Base-by-base conservation (phyloP, 192 early-diverging fungal genomes). In the Podila epigama region DNA sequence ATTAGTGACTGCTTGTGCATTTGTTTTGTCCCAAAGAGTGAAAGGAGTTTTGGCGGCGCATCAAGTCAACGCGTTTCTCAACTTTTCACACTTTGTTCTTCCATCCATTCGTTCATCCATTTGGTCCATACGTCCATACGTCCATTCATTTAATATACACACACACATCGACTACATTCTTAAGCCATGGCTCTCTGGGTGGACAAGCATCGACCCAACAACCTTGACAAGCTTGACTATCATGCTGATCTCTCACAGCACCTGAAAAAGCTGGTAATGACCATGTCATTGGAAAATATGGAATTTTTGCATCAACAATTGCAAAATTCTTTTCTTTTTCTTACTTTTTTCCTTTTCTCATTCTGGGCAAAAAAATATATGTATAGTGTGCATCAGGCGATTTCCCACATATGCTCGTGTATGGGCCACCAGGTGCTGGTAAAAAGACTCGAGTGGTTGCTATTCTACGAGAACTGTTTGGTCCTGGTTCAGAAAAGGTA, bases 361-460 rank as follows among this genome's bases (percentile, higher is more conserved):
- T 63, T 51, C 8, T 65, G n/a, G n/a, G n/a, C n/a, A n/a, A n/a
- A n/a, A n/a, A n/a, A n/a, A n/a, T n/a, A n/a, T n/a, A 48, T 9
- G 10, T 22, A 2, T 48, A 90, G 89, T 83, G 88, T 7, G 34
- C 70, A 32, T 89, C 89, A 6, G 87, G 83, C n/a, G 94, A 98
- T 78, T 90, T 99, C 48, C 98, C 98, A 32, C 98, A 99, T 60
- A 75, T 97, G 70, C 86, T 99, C 1, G 87, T 99, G 29, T 98
- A 97, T 81, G 98, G 98, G 8, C 98, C 98, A 4, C 87, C 93
- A 2, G 98, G 98, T 25, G 93, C 95, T 0, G 98, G 98, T 20
- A 98, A 98, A 84, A 96, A 97, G 67, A 99, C 98, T 39, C 86
- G 98, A 22, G 92, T 99, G 36, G 86, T 90, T 25, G 94, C 95